Percentiles rank a stretch among this genome's conserved stretches.
Evolutionary conservation across 768 basidiomycete genomes (phyloP).

Genomic region (Pleurotus sapidus): DNA sequence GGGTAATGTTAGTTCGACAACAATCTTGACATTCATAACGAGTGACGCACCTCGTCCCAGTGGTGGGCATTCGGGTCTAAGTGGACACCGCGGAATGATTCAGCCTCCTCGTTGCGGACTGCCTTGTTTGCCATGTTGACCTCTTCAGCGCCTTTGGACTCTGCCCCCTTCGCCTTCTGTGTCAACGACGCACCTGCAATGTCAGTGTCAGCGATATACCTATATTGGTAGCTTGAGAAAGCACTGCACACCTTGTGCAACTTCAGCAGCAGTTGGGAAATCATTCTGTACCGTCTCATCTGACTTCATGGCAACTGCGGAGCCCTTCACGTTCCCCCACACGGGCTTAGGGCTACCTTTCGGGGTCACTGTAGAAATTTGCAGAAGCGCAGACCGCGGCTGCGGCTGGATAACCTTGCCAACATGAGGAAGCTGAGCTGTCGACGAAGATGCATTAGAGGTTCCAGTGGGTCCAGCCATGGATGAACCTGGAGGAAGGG

Average conservation of each 20-base stretch:
- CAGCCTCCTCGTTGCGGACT: constrained; percentile 76
- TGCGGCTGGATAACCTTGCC: constrained; percentile 72
- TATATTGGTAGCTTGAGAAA: constrained; percentile 8
- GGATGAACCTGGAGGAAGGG: constrained; percentile 32
- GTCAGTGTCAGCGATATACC: constrained; percentile 13
- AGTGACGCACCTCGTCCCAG: constrained; percentile 88
- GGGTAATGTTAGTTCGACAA: not conserved
- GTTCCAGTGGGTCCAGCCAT: constrained; percentile 34
- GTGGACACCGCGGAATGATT: constrained; percentile 93
- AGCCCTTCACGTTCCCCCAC: constrained; percentile 65
- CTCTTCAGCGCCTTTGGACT: constrained; percentile 47
- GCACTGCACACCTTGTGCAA: constrained; percentile 67
- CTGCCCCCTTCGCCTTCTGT: constrained; percentile 33
- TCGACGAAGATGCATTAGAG: constrained; percentile 27
- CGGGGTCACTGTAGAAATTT: constrained; percentile 12
- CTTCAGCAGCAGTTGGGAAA: constrained; percentile 97
- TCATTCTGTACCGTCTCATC: constrained; percentile 55
- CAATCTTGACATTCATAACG: constrained; percentile 9
- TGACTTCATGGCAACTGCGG: constrained; percentile 27
- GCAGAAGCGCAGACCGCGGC: constrained; percentile 39
- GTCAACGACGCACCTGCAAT: constrained; percentile 21
- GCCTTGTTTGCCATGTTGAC: constrained; percentile 54
- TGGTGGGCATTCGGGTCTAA: constrained; percentile 92
- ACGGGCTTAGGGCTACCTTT: constrained; percentile 47
- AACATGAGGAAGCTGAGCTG: constrained; percentile 51